Evolutionary conservation across 257 asterid genomes (phyloP), one percentile per base, ranked within the genome.

Genomic region (Schizonepeta tenuifolia): DNA sequence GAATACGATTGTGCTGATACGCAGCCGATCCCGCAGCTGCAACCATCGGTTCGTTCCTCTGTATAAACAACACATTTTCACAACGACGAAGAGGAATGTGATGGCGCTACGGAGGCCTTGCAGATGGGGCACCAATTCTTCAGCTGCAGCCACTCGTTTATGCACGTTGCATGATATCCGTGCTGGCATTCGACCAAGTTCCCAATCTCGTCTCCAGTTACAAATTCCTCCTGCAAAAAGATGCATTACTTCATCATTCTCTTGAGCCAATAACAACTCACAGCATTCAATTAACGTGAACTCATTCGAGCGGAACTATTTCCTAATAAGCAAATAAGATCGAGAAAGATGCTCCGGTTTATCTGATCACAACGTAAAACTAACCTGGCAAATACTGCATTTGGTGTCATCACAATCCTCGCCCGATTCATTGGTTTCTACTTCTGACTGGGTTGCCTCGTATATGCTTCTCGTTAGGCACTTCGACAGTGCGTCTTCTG

Each of bases 101-200:
- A 58, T 49, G 81, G 76, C 3, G 83, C 86, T 12, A 85, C 92
- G 5, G 73, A 47, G 69, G 87, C 79, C 89, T 94, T 94, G 89
- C 99, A 94, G 70, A 94, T 77, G 20, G 99, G 99, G 79, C 99
- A 91, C 96, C 97, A 91, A 76, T 89, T 94, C 87, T 91, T 94
- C 49, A 85, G 56, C 81, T 78, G 81, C 70, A 94, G 49, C 99
- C 99, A 94, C 67, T 89, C 85, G 72, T 68, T 70, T 75, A 94
- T 77, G 82, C 99, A 94, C 0, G 21, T 36, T 36, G 64, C 65
- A 50, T 94, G 99, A 72, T 68, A 91, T 12, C 93, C 89, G 62
- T 94, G 99, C 18, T 79, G 76, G 75, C 99, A 94, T n/a, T 71
- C 83, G 49, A 84, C 87, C 82, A 91, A 65, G 74, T 77, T 83